These are phyloP conservation scores for Fusarium brachygibbosum DNA, from an alignment of 2,329 filamentous ascomycete species.

Conservation along the genomic window DNA sequence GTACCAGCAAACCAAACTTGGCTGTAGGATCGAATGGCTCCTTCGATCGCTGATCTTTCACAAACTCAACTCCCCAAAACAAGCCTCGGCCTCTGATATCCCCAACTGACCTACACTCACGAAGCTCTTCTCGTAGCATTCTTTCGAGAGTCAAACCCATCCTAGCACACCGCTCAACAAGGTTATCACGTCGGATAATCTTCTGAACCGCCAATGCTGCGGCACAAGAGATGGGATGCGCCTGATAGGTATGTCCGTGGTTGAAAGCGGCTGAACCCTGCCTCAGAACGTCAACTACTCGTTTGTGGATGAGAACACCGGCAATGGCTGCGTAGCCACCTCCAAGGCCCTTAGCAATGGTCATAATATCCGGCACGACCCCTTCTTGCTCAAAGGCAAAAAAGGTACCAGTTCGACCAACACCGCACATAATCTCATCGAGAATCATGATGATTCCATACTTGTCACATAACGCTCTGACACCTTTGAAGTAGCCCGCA, in stretches of 20 bases:
- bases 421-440: constrained; percentile 71
- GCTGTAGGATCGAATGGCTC: constrained; percentile 52
- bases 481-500: constrained; percentile 28
- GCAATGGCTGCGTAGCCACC: constrained; percentile 68
- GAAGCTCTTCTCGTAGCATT: not conserved
- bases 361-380: constrained; percentile 40
- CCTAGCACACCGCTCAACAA: constrained; percentile 69
- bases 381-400: constrained; percentile 67
- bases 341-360: constrained; percentile 66
- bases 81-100: constrained; percentile 46
- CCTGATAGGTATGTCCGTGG: constrained; percentile 74
- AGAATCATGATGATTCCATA: constrained; percentile 70
- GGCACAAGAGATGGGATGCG: constrained; percentile 70
- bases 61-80: constrained; percentile 64
- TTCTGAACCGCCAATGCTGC: constrained; percentile 73
- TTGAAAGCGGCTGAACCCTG: constrained; percentile 54
- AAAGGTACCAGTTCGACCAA: constrained; percentile 69
- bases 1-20: constrained; percentile 49
- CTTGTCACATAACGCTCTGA: constrained; percentile 61
- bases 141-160: constrained; percentile 59
- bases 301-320: constrained; percentile 68
- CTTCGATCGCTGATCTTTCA: constrained; percentile 53
- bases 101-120: not conserved
- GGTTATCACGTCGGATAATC: constrained; percentile 67
- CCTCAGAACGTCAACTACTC: constrained; percentile 61